Evolutionary conservation across 2,329 filamentous ascomycete species (phyloP).

Genomic region (Paramyrothecium sp.): DNA sequence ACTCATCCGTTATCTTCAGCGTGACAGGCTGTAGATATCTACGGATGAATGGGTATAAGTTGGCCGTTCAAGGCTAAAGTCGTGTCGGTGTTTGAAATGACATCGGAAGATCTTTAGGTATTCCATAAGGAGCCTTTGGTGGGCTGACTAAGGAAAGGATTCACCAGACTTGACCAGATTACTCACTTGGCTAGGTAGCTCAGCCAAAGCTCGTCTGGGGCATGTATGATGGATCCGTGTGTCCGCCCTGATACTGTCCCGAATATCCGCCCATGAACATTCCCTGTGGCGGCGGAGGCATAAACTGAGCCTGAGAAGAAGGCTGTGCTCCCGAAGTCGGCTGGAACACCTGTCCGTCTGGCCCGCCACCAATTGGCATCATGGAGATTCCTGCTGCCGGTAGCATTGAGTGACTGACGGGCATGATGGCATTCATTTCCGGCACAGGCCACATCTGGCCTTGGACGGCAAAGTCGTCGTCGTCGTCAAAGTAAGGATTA

Average conservation of each 20-base stretch:
- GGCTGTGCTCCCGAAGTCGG: background rate
- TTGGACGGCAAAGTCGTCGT: conserved; percentile 16
- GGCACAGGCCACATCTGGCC: conserved; percentile 12
- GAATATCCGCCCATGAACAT: conserved; percentile 17
- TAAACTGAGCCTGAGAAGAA: conserved; percentile 13
- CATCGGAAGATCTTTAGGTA: too few relatives aligned
- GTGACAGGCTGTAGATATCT: too few relatives aligned
- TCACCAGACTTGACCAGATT: too few relatives aligned
- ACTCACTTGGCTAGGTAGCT: too few relatives aligned
- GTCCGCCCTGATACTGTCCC: conserved; percentile 13
- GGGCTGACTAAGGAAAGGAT: too few relatives aligned
- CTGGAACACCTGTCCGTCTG: conserved; percentile 16
- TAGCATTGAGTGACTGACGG: conserved; percentile 9
- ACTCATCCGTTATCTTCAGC: too few relatives aligned
- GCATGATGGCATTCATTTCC: conserved; percentile 13
- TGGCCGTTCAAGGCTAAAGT: too few relatives aligned
- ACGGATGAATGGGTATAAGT: too few relatives aligned
- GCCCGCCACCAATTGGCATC: conserved; percentile 10
- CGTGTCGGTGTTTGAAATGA: too few relatives aligned
- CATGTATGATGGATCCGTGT: conserved; percentile 11
- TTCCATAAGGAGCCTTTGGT: too few relatives aligned
- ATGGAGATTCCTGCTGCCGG: conserved; percentile 9
- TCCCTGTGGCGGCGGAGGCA: conserved; percentile 15
- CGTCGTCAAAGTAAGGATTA: conserved; percentile 18
- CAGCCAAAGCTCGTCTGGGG: conserved; percentile 9